phyloP scores from a whole-genome alignment of 2,329 filamentous ascomycete genomes.

The Sporothrix sp. region DNA sequence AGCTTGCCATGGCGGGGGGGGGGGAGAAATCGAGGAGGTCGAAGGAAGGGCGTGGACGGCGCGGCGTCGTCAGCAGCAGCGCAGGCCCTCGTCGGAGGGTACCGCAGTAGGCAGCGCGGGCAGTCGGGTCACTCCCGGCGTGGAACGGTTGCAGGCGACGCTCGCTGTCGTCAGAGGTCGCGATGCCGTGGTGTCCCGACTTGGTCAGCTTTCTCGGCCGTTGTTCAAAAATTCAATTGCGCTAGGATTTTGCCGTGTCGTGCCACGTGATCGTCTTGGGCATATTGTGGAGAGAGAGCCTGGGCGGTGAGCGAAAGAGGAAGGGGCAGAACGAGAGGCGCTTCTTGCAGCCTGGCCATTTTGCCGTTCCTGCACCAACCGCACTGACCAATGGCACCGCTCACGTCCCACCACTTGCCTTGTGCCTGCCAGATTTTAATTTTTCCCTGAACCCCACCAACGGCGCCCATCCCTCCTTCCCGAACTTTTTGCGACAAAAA shows the following conservation, averaged over 20 bases:
- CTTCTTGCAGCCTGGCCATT: neutral
- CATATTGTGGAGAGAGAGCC: neutral
- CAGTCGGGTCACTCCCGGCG: no score
- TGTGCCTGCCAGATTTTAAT: constrained; percentile 2
- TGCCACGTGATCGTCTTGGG: neutral
- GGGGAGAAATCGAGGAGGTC: neutral
- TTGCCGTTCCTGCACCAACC: neutral
- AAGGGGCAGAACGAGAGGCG: neutral
- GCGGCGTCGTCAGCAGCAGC: no score
- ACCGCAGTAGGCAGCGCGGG: no score
- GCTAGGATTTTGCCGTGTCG: constrained; percentile 2
- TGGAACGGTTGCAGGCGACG: neutral
- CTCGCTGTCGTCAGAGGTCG: neutral
- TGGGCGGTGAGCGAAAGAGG: neutral
- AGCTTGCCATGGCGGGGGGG: constrained; percentile 13
- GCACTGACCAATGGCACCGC: neutral
- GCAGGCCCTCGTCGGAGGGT: no score
- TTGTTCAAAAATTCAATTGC: constrained; percentile 13
- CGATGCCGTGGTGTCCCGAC: neutral
- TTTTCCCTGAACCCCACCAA: constrained; percentile 15
- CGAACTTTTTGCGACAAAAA: constrained; percentile 17
- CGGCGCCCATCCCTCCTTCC: constrained; percentile 1
- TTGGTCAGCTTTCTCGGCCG: constrained; percentile 2
- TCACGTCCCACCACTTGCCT: constrained; percentile 4
- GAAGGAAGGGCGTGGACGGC: neutral